A percentile compares a stretch with the other conserved stretches of the same genome.
phyloP scores from a whole-genome alignment of 116 monocot species.

The Iris pallida region DNA sequence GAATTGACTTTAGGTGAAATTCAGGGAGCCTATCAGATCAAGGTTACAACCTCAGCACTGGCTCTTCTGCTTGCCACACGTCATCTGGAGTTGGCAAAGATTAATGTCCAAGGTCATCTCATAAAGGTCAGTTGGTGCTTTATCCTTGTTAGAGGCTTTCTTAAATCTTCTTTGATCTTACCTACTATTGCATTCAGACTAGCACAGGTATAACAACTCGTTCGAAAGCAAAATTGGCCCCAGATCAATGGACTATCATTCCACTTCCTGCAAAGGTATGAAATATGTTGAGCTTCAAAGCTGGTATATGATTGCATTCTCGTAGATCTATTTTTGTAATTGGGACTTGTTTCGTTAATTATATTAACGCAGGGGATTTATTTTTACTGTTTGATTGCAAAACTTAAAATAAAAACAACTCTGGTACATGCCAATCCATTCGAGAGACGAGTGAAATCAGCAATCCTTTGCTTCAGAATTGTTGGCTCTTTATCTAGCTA shows the following conservation, averaged over 20 bases:
- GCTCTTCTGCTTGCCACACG: constrained; percentile 71
- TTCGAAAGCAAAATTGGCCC: constrained; percentile 77
- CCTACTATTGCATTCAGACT: constrained; percentile 36
- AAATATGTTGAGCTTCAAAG: background rate
- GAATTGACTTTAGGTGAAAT: constrained; percentile 64
- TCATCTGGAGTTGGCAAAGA: constrained; percentile 53
- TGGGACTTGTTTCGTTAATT: too few relatives aligned
- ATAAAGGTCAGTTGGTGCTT: constrained; percentile 49
- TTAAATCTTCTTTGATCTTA: constrained; percentile 6
- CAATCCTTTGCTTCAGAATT: too few relatives aligned
- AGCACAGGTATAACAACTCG: constrained; percentile 85
- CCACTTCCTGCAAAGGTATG: constrained; percentile 92
- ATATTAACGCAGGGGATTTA: too few relatives aligned
- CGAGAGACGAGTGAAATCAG: too few relatives aligned
- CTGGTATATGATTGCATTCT: too few relatives aligned
- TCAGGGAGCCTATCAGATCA: constrained; percentile 95
- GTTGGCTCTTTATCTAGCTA: too few relatives aligned
- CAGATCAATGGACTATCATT: constrained; percentile 74
- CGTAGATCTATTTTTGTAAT: too few relatives aligned
- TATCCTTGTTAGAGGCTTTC: background rate
- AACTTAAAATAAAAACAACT: too few relatives aligned
- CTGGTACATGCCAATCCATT: too few relatives aligned
- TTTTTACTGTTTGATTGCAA: too few relatives aligned
- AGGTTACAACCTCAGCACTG: constrained; percentile 85
- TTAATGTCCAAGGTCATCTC: constrained; percentile 76